Conservation (phyloP, 2,329 filamentous ascomycete genomes). For the Sordariomycetes sp. region DNA sequence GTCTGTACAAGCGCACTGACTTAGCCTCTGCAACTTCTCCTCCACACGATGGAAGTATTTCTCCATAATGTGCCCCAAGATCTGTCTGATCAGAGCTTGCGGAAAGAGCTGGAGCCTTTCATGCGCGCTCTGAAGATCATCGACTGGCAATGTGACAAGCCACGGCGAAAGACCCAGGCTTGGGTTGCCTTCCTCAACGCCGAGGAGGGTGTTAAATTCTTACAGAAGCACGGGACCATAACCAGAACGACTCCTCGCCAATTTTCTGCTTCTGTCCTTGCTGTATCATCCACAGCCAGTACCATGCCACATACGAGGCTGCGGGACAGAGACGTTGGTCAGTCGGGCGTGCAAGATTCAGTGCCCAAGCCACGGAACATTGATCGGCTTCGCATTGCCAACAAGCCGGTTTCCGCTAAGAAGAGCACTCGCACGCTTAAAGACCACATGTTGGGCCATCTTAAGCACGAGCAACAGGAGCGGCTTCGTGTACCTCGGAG, state of each 20-base stretch:
- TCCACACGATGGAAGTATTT: constrained; percentile 34
- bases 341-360: not conserved
- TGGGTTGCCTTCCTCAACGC: constrained; percentile 32
- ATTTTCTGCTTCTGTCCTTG: too few relatives aligned
- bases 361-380: constrained; percentile 8
- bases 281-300: not conserved
- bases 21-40: too few relatives aligned
- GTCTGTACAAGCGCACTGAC: too few relatives aligned
- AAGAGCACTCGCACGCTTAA: constrained; percentile 23
- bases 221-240: constrained; percentile 25
- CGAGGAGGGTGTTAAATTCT: constrained; percentile 30
- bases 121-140: constrained; percentile 29
- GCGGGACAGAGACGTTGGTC: not conserved
- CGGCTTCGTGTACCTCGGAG: not conserved
- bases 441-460: constrained; percentile 13
- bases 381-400: constrained; percentile 20
- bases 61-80: constrained; percentile 30
- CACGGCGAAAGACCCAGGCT: constrained; percentile 20
- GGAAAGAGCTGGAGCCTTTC: constrained; percentile 25
- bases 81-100: constrained; percentile 27
- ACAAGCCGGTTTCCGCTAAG: constrained; percentile 15
- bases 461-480: constrained; percentile 16
- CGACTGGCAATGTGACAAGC: constrained; percentile 34
- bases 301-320: not conserved
- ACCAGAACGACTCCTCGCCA: constrained; percentile 11